Evolutionary conservation across 768 basidiomycete genomes (phyloP), one percentile per base, ranked within the genome.

Genomic region (Phanerodontia chrysosporium): DNA sequence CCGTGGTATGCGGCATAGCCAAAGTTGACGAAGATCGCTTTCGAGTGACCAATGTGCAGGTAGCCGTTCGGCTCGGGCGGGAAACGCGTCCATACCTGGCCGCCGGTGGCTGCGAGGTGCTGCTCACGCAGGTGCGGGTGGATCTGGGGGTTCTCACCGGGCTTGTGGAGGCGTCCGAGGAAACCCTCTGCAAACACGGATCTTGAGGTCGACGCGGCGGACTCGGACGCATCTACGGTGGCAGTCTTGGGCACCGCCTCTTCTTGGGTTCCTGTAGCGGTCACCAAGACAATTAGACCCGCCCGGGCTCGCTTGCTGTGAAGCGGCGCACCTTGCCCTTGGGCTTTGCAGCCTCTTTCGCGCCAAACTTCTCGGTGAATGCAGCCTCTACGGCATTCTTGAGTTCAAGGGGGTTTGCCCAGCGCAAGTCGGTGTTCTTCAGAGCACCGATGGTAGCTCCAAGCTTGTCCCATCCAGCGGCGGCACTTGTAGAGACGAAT

Each of bases 41-140:
- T 99, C 51, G 95, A 98, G 69, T 99, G 97, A 2, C 96, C 96
- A 64, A 93, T 89, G 66, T 94, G 97, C 42, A 98, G 80, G 74
- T 83, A 98, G 13, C 97, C 97, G 69, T 99, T 99, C 3, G 97
- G 97, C 74, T 99, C 97, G 1, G 97, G 97, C 25, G 97, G 97
- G 75, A 99, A 99, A 39, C 97, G 92, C 12, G 97, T 99, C 76
- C 87, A 88, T 3, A 98, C 95, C 51, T 83, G 77, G 8, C 94
- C 92, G 14, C 81, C 83, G 0, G 97, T 98, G 5, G 79, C 80
- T 8, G 83, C 80, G 42, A 98, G 76, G 69, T 99, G 97, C 57
- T 83, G 78, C 62, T 92, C 86, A 48, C 89, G 88, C 53, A 97
- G 83, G 52, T 81, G 79, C 2, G 87, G 81, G 58, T 86, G 80